phyloP scores from a whole-genome alignment of 768 basidiomycete species.

The Russula virescens region DNA sequence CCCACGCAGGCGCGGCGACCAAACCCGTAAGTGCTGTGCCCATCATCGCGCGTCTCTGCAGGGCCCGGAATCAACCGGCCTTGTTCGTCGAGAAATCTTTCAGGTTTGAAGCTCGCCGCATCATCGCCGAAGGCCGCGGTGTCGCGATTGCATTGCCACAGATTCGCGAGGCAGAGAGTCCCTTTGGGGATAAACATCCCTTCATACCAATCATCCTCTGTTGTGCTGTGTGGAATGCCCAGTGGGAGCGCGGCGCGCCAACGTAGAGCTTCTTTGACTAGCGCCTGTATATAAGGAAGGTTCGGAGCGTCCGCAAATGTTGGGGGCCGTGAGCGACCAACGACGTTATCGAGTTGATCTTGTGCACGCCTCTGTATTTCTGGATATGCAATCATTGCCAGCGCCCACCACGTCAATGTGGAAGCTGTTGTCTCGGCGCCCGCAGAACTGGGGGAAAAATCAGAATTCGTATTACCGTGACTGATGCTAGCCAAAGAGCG shows the following conservation, averaged over 20 bases:
- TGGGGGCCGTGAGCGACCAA: conserved; percentile 10
- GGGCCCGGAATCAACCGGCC: conserved; percentile 2
- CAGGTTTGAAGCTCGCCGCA: conserved; percentile 22
- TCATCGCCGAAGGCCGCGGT: conserved; percentile 17
- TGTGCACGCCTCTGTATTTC: conserved; percentile 14
- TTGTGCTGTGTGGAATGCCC: not conserved
- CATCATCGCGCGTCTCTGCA: conserved; percentile 12
- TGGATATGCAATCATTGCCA: conserved; percentile 23
- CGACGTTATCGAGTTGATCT: conserved; percentile 10
- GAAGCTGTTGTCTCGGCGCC: conserved; percentile 9
- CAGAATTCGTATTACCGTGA: not conserved
- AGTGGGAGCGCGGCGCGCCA: conserved; percentile 5
- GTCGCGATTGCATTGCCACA: conserved; percentile 8
- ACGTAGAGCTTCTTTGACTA: conserved; percentile 7
- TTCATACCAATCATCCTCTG: conserved; percentile 27
- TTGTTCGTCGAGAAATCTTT: conserved; percentile 20
- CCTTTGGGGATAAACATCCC: conserved; percentile 32
- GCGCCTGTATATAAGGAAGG: conserved; percentile 10
- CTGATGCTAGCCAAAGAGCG: not conserved
- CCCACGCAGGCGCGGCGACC: conserved; percentile 24
- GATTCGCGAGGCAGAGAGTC: conserved; percentile 31
- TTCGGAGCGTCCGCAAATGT: not conserved
- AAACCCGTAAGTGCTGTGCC: conserved; percentile 21
- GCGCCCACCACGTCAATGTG: conserved; percentile 13
- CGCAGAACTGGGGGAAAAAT: not conserved